Base-by-base conservation (phyloP, 208 protist genomes). In the Blastocrithidia nonstop region DNA sequence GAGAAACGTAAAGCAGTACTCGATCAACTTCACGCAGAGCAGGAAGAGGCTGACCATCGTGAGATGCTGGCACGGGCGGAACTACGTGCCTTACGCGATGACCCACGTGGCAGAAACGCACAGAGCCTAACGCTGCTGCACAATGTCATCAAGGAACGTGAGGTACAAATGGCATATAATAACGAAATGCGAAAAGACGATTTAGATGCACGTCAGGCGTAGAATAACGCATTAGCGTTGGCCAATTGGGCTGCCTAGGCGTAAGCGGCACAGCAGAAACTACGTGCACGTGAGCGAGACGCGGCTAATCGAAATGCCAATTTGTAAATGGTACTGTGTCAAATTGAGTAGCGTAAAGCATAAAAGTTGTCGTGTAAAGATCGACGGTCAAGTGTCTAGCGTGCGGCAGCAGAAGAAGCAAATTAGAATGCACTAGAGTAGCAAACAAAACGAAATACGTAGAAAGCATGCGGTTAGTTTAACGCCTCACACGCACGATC, bases 271-370 rank as follows among this genome's bases (percentile, higher is more conserved):
- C 61, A 75, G 23, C 52, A 73, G 46, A 54, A 61, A 20, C 57
- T 79, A 2, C 56, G 50, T 24, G 19, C 24, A 22, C 58, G 71
- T 4, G 44, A 76, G 44, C 55, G 61, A 27, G 82, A 88, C 52
- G 50, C 86, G 32, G 71, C 60, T 26, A 71, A 76, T 41, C 85
- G 85, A 59, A 78, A 76, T 51, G 46, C 52, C 1, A 79, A 88
- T 42, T 33, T 91, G 26, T 59, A 80, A 47, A 67, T 63, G 32
- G 66, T 91, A 23, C 54, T 69, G 16, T 72, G 57, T 39, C 77
- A 87, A 35, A 71, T 87, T 37, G 45, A 71, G 13, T 50, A 80
- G 57, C 70, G 73, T 6, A 49, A n/a, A n/a, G n/a, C n/a, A n/a
- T n/a, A n/a, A n/a, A n/a, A n/a, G n/a, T n/a, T n/a, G n/a, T n/a